Evolutionary conservation across 2,329 filamentous ascomycete genomes (phyloP).

Genomic region (Fusarium sp.): DNA sequence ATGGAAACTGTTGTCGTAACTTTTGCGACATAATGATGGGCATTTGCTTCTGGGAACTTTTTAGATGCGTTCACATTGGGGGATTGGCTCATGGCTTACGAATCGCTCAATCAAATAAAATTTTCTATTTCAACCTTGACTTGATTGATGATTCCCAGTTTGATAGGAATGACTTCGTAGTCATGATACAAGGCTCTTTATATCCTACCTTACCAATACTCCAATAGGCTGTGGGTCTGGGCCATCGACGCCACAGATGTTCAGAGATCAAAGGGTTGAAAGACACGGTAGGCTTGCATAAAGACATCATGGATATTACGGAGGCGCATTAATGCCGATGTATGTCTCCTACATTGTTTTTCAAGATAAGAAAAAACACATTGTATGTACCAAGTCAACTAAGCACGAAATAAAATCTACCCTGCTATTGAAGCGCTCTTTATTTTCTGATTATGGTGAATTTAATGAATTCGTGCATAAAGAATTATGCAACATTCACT

Average conservation of each 20-base stretch:
- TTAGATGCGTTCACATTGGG: constrained; percentile 34
- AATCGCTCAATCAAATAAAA: constrained; percentile 32
- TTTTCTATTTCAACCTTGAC: constrained; percentile 23
- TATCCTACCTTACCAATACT: background rate
- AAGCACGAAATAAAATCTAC: background rate
- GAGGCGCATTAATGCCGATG: background rate
- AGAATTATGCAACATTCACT: background rate
- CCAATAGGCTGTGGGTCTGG: background rate
- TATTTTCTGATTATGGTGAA: background rate
- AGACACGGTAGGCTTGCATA: background rate
- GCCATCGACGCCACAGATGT: constrained; percentile 22
- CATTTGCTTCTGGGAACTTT: constrained; percentile 30
- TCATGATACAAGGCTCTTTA: background rate
- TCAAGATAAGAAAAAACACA: background rate
- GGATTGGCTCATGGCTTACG: constrained; percentile 27
- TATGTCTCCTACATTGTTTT: background rate
- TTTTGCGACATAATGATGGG: constrained; percentile 35
- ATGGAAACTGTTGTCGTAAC: constrained; percentile 26
- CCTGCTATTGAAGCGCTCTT: background rate
- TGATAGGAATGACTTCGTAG: background rate
- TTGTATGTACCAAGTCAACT: background rate
- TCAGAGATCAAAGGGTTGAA: background rate
- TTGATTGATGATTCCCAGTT: constrained; percentile 1
- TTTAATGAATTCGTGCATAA: background rate
- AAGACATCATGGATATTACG: background rate